A percentile compares a stretch with the other conserved stretches of the same genome.
Evolutionary conservation across 177 flowering plant genomes (phyloP).

Genomic region (Vitis hybrid): DNA sequence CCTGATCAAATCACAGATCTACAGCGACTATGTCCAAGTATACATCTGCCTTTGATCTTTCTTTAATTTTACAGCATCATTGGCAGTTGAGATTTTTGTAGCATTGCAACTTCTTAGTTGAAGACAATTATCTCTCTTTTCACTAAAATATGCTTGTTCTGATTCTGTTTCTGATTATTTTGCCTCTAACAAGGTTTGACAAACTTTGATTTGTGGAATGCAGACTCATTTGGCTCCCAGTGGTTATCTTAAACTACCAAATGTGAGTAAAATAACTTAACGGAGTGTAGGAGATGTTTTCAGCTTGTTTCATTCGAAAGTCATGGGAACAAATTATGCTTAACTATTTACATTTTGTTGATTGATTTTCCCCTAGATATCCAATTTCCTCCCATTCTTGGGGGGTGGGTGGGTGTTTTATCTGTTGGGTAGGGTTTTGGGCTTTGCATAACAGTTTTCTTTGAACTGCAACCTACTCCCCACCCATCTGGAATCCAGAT

Average conservation of each 20-base stretch:
- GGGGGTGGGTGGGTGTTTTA: no score
- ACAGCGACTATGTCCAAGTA: conserved; percentile 79
- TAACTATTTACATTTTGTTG: no score
- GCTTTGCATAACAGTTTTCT: no score
- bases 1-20: conserved; percentile 68
- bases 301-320: not conserved
- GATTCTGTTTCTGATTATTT: not conserved
- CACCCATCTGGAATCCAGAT: no score
- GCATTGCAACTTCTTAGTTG: not conserved
- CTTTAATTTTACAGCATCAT: not conserved
- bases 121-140: not conserved
- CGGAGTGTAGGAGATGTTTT: not conserved
- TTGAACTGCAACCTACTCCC: no score
- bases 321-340: not conserved
- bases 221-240: conserved; percentile 96
- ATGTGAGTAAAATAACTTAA: conserved; percentile 45
- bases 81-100: not conserved
- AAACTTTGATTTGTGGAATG: conserved; percentile 20
- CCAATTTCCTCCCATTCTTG: no score
- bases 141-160: not conserved
- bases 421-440: no score
- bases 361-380: no score
- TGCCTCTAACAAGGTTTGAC: conserved; percentile 2
- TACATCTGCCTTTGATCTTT: conserved; percentile 10
- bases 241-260: conserved; percentile 87